Conservation (phyloP, 306 rosid genomes). For the Cucurbita ficifolia region DNA sequence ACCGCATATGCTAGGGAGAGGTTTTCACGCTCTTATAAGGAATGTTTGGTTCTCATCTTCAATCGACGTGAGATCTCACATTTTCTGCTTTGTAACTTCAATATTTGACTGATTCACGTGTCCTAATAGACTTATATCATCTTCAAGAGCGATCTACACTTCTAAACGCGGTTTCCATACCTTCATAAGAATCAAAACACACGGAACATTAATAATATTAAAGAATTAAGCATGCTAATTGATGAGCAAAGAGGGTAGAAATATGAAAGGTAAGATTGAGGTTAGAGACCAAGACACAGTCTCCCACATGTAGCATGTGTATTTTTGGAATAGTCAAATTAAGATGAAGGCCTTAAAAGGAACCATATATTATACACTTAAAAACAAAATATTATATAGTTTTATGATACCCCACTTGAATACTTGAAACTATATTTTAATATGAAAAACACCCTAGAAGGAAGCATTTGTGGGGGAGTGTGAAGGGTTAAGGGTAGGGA, state of each 20-base stretch:
- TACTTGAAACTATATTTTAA: not conserved
- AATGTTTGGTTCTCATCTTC: too few relatives aligned
- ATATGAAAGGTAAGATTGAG: conserved; percentile 26
- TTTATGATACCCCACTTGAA: not conserved
- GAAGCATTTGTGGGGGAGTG: conserved; percentile 1
- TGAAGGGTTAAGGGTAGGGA: conserved; percentile 1
- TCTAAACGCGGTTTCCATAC: too few relatives aligned
- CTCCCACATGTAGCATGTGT: conserved; percentile 61
- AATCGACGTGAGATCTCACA: too few relatives aligned
- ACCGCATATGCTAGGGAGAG: fast-evolving
- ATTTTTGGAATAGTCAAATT: conserved; percentile 26
- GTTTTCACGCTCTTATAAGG: too few relatives aligned
- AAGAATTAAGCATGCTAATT: conserved; percentile 5
- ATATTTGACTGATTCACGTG: too few relatives aligned
- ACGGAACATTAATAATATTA: not conserved
- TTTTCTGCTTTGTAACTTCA: too few relatives aligned
- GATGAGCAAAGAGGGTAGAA: conserved; percentile 18
- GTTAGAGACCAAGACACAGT: conserved; percentile 25
- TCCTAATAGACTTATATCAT: too few relatives aligned
- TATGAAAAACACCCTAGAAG: not conserved
- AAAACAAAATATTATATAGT: not conserved
- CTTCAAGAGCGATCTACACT: too few relatives aligned
- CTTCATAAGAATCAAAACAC: too few relatives aligned
- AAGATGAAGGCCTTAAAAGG: conserved; percentile 13
- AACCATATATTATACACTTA: not conserved